Percentiles rank a stretch among this genome's conserved stretches.
Conservation (phyloP, 305 asterid species). For the Fraxinus sp. region DNA sequence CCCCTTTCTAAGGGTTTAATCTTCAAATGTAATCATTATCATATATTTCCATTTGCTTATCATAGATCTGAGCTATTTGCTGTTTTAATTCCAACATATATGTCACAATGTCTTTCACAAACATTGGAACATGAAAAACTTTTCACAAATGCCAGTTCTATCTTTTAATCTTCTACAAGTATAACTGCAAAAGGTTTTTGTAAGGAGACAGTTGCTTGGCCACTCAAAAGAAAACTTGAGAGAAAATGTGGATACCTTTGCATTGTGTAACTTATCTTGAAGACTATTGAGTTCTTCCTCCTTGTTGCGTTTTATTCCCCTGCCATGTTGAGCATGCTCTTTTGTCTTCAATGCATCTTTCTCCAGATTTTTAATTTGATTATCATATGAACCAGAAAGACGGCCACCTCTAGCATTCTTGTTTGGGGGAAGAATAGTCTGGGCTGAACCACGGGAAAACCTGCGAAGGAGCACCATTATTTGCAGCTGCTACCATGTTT, state of each 20-base stretch:
- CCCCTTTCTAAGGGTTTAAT: neutral
- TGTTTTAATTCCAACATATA: neutral
- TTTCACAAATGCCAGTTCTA: conserved; percentile 1
- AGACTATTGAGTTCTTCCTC: conserved; percentile 58
- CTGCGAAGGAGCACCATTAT: conserved; percentile 40
- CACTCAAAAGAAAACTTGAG: neutral
- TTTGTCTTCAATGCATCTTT: conserved; percentile 48
- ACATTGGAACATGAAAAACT: conserved; percentile 3
- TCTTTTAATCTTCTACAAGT: conserved; percentile 3
- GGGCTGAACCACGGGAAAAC: conserved; percentile 86
- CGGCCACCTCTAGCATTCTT: conserved; percentile 64
- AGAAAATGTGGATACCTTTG: conserved; percentile 48
- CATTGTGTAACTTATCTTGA: conserved; percentile 26
- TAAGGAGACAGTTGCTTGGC: neutral
- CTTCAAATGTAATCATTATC: neutral
- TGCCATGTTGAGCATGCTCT: conserved; percentile 41
- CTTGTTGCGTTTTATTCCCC: conserved; percentile 53
- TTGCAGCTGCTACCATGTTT: conserved; percentile 22
- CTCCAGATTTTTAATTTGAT: conserved; percentile 61
- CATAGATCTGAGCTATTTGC: conserved; percentile 6
- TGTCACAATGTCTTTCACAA: conserved; percentile 8
- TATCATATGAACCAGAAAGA: conserved; percentile 84
- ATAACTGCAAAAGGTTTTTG: conserved; percentile 3
- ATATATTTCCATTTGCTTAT: neutral
- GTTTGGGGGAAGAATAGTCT: conserved; percentile 84